Base-by-base conservation (phyloP, 2,329 filamentous ascomycete species). In the Xylariaceae sp. region DNA sequence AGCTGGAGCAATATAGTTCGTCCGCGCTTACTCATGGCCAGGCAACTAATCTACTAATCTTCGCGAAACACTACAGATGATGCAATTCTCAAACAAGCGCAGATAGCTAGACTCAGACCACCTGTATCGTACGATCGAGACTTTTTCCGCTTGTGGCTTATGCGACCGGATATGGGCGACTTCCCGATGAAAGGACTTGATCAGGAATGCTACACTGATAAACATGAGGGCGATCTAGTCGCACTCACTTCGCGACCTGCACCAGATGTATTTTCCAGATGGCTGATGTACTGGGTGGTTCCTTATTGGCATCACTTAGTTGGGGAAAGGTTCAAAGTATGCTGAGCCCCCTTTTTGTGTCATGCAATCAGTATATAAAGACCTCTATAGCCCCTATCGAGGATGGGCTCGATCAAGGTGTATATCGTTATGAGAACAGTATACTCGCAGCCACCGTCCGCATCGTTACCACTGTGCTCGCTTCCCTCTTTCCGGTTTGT, bases 401-500 rank as follows among this genome's bases (percentile, higher is more conserved):
- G 18, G 41, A 42, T 28, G 41, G 41, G 41, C 41, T 42, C 14
- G 41, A 42, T 14, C 5, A 42, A 42, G 41, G 41, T 42, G 41
- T 42, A 42, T 42, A 42, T 14, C 41, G 41, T 18, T 42, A 42
- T 14, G 41, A 42, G 41, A 42, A 42, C 41, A 28, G 41, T 42
- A 42, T 42, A 42, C 41, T 42, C 41, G 41, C 41, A 42, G 41
- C 41, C 19, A 19, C 41, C 5, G 18, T 42, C 41, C 41, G 41
- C 18, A 17, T 42, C 41, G 12, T 42, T 18, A 16, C 41, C 18
- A 42, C 41, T 5, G 41, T 42, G 14, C 41, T 42, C 14, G 41
- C 41, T 42, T 42, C 41, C 13, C 18, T 42, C 13, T 42, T 42
- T 19, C 41, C 41, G 14, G 41, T 42, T 5, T 42, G 41, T 14